Base-by-base conservation (phyloP, 768 basidiomycete species). In the Serpula lacrymans region DNA sequence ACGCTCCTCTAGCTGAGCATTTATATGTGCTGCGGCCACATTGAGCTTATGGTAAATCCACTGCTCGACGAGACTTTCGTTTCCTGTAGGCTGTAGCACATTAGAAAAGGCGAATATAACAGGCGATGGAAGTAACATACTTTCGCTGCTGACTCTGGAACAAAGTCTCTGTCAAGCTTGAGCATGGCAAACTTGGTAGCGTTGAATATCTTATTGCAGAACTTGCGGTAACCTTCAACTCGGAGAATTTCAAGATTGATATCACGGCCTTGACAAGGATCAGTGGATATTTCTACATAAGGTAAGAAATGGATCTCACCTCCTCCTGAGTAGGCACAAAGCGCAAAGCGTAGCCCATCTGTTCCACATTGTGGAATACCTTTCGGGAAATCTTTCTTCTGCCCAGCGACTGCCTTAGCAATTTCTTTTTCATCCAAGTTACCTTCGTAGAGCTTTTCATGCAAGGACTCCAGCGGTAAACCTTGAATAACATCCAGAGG, bases 121-220 rank as follows among this genome's bases (percentile, higher is more conserved):
- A 22, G 9, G 22, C 6, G 17, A 21, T 14, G 9, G 3, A 28
- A 21, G 39, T 4, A 3, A 52, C 71, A 33, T 43, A 88, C 93
- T 75, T 85, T 80, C 10, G 80, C 67, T 3, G 73, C 68, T 1
- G 80, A 67, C 44, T 79, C 71, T 12, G 95, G 92, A 22, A 84
- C 79, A 52, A 96, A 98, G 29, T 71, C 63, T 28, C 80, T 80
- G 42, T 92, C 93, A 23, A 99, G 72, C 68, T 95, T 95, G 62
- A 97, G 80, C 87, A 98, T 92, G n/a, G 94, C 95, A 53, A 99
- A 98, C 64, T 94, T 94, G 34, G 93, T 97, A 1, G 96, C 96
- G 58, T 99, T 99, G 76, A 95, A 98, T 20, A 98, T 82, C 72
- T 98, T 98, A 71, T 99, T 99, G 71, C 96, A 98, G 72, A 99